These are phyloP conservation scores for Vishniacozyma victoriae DNA, from an alignment of 768 basidiomycete species.

Conservation along the genomic window DNA sequence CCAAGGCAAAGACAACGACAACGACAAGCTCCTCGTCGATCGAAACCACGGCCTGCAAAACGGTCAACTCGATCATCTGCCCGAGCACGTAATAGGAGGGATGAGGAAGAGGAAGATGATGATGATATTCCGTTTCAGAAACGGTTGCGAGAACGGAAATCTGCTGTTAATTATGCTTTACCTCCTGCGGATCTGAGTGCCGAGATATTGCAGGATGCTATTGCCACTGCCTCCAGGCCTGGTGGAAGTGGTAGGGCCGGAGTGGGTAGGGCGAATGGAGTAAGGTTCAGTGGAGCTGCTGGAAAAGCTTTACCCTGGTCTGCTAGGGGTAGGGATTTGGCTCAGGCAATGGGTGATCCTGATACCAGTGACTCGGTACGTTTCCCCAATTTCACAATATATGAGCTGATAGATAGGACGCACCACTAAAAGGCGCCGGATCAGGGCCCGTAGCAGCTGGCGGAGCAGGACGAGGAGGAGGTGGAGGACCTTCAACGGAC, in stretches of 20 bases:
- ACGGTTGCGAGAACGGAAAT: conserved; percentile 12
- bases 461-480: conserved; percentile 61
- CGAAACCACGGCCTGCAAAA: too few relatives aligned
- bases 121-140: conserved; percentile 5
- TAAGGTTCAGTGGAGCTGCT: conserved; percentile 13
- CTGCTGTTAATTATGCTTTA: conserved; percentile 26
- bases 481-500: conserved; percentile 55
- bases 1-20: not conserved
- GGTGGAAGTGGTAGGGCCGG: conserved; percentile 12
- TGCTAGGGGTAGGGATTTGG: conserved; percentile 29
- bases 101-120: conserved; percentile 26
- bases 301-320: conserved; percentile 22
- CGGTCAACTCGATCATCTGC: conserved; percentile 11
- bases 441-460: conserved; percentile 50
- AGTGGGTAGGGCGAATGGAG: conserved; percentile 13
- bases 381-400: not conserved
- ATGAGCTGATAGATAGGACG: conserved; percentile 23
- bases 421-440: conserved; percentile 50
- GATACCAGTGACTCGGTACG: conserved; percentile 36
- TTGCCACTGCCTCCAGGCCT: conserved; percentile 16
- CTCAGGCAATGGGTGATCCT: conserved; percentile 38
- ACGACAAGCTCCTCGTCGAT: too few relatives aligned
- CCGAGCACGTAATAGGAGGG: conserved; percentile 6
- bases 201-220: conserved; percentile 18
- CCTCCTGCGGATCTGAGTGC: conserved; percentile 29